Percentiles rank a stretch among this genome's conserved stretches.
These are phyloP conservation scores for Fusarium robinianum DNA, from an alignment of 2,329 filamentous ascomycete genomes.

Conservation along the genomic window DNA sequence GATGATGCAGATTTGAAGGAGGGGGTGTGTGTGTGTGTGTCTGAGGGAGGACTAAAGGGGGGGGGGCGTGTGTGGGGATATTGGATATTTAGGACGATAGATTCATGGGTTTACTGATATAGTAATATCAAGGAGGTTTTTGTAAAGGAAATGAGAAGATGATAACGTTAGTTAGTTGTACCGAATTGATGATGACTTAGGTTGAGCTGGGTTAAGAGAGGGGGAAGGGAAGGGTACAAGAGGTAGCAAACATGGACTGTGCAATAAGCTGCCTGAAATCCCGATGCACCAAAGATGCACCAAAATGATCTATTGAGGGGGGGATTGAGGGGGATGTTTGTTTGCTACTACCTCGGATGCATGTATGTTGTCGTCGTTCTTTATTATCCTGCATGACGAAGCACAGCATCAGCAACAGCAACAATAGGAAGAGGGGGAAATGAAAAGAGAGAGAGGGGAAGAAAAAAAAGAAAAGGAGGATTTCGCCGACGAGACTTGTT, in stretches of 20 bases:
- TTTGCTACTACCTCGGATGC: not conserved
- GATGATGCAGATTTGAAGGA: not conserved
- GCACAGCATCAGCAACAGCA: constrained; percentile 6
- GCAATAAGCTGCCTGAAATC: too few species aligned
- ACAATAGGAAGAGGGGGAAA: not conserved
- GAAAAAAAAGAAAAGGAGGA: not conserved
- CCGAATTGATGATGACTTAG: too few species aligned
- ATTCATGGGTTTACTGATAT: constrained; percentile 8
- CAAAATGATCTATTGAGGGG: too few species aligned
- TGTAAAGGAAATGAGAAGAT: not conserved
- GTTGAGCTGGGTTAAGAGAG: too few species aligned
- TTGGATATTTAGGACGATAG: constrained; percentile 8
- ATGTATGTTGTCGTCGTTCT: constrained; percentile 16
- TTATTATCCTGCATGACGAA: constrained; percentile 17
- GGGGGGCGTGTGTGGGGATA: constrained; percentile 1
- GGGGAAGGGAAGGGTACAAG: not conserved
- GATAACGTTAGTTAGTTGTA: too few species aligned
- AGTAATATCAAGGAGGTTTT: constrained; percentile 1
- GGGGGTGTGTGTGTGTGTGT: constrained; percentile 5
- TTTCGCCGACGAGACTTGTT: not conserved
- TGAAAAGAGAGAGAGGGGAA: not conserved
- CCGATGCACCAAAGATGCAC: too few species aligned
- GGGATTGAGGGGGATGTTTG: not conserved
- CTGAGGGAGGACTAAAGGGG: constrained; percentile 1
- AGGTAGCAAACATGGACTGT: too few species aligned